phyloP scores from a whole-genome alignment of 139 green algal genomes.

The Chlamydomonas schloesseri region DNA sequence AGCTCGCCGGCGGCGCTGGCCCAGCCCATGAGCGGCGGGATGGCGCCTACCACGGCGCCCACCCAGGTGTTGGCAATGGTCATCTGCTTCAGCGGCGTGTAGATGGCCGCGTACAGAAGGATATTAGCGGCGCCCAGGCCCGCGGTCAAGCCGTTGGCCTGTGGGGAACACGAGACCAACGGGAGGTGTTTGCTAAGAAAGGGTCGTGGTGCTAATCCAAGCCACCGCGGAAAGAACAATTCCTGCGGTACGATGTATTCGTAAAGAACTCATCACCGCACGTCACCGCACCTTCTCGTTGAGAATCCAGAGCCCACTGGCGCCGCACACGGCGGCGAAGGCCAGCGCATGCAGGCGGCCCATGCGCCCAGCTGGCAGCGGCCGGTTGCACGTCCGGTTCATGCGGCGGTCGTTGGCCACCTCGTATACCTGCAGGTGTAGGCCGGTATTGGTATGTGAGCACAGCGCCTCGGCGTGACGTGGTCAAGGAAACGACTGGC shows the following conservation, averaged over 20 bases:
- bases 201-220: too few relatives aligned
- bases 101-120: slow-evolving; percentile 93
- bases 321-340: slow-evolving; percentile 85
- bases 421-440: slow-evolving; percentile 83
- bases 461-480: too few relatives aligned
- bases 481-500: too few relatives aligned
- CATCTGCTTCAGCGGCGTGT: slow-evolving; percentile 97
- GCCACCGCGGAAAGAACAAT: too few relatives aligned
- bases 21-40: slow-evolving; percentile 99
- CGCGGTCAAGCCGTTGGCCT: slow-evolving; percentile 91
- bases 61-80: slow-evolving; percentile 92
- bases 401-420: slow-evolving; percentile 86
- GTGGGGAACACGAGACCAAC: neutral
- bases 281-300: slow-evolving; percentile 63
- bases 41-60: slow-evolving; percentile 95
- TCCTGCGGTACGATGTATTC: too few relatives aligned
- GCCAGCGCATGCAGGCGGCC: slow-evolving; percentile 73
- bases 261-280: too few relatives aligned
- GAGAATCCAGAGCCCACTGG: slow-evolving; percentile 79
- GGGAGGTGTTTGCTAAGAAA: too few relatives aligned
- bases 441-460: too few relatives aligned
- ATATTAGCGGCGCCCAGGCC: slow-evolving; percentile 95
- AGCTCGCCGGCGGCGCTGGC: slow-evolving; percentile 77
- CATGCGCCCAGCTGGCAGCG: slow-evolving; percentile 91
- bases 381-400: slow-evolving; percentile 89